Evolutionary conservation across 768 basidiomycete genomes (phyloP).

Genomic region (Psilocybe cyanescens): DNA sequence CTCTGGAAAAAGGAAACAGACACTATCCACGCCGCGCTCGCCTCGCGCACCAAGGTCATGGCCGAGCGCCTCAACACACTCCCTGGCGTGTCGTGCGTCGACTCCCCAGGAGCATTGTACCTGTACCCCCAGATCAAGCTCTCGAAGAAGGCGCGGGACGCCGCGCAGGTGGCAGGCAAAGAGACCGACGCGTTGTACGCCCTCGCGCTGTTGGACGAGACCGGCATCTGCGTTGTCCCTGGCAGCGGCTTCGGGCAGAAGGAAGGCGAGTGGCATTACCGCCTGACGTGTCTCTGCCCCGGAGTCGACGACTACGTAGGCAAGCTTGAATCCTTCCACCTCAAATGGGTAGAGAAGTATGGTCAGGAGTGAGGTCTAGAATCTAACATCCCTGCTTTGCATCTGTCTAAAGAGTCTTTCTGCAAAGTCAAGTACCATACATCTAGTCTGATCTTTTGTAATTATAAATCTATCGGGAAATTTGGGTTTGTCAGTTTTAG

Average conservation of each 20-base stretch:
- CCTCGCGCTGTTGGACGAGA: slow-evolving; percentile 80
- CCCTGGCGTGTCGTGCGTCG: slow-evolving; percentile 88
- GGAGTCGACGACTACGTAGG: slow-evolving; percentile 92
- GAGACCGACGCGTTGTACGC: slow-evolving; percentile 91
- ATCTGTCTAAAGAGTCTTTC: too few species aligned
- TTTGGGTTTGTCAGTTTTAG: too few species aligned
- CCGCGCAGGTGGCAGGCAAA: slow-evolving; percentile 73
- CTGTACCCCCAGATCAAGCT: slow-evolving; percentile 86
- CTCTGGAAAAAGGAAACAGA: slow-evolving; percentile 87
- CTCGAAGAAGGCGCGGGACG: slow-evolving; percentile 71
- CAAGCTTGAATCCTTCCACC: slow-evolving; percentile 65
- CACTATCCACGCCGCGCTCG: slow-evolving; percentile 75
- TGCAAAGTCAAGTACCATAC: too few species aligned
- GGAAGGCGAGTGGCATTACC: slow-evolving; percentile 88
- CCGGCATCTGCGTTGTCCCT: slow-evolving; percentile 93
- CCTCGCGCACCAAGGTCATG: slow-evolving; percentile 73
- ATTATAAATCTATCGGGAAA: too few species aligned
- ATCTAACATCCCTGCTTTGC: background rate
- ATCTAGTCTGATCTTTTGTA: too few species aligned
- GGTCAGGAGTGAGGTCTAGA: slow-evolving; percentile 19
- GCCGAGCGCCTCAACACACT: slow-evolving; percentile 78
- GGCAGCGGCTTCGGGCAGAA: slow-evolving; percentile 95
- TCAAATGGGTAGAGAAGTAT: slow-evolving; percentile 37
- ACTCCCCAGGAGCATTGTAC: slow-evolving; percentile 92
- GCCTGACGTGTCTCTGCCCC: slow-evolving; percentile 93